phyloP scores from a whole-genome alignment of 1,139 yeast species.

The Sugiyamaella japonica region DNA sequence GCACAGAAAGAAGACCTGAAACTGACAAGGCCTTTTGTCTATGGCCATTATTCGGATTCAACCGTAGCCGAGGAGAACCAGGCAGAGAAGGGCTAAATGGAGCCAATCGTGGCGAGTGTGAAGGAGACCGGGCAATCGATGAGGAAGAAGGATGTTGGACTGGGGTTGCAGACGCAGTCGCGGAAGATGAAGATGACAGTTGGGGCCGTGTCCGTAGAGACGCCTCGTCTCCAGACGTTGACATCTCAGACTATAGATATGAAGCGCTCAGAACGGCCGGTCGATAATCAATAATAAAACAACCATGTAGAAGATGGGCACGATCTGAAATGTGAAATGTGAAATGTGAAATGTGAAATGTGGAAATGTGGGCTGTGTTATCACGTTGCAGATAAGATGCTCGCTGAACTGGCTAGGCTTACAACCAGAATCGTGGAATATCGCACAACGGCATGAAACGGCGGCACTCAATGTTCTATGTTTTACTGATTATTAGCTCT shows the following conservation, averaged over 20 bases:
- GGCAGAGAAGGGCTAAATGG: slow-evolving; percentile 7
- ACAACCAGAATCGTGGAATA: too few relatives aligned
- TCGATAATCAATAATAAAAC: not conserved
- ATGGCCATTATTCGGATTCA: slow-evolving; percentile 1
- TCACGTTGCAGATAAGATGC: too few relatives aligned
- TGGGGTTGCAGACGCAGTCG: slow-evolving; percentile 4
- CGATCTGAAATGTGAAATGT: too few relatives aligned
- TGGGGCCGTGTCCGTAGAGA: slow-evolving; percentile 7
- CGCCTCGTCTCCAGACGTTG: slow-evolving; percentile 6
- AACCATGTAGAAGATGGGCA: too few relatives aligned
- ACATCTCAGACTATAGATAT: not conserved
- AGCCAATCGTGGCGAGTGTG: slow-evolving; percentile 7
- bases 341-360: too few relatives aligned
- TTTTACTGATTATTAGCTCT: too few relatives aligned
- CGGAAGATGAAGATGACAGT: not conserved
- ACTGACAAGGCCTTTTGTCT: slow-evolving; percentile 8
- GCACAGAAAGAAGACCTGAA: slow-evolving; percentile 13
- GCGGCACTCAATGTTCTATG: too few relatives aligned
- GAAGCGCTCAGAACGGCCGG: not conserved
- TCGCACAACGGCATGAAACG: too few relatives aligned
- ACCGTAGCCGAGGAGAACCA: not conserved
- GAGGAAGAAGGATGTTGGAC: slow-evolving; percentile 7
- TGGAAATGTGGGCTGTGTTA: not conserved
- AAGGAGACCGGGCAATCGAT: slow-evolving; percentile 11
- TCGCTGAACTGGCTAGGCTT: too few relatives aligned